Conservation (phyloP, 169 alveolate species). For the Babesia divergens region DNA sequence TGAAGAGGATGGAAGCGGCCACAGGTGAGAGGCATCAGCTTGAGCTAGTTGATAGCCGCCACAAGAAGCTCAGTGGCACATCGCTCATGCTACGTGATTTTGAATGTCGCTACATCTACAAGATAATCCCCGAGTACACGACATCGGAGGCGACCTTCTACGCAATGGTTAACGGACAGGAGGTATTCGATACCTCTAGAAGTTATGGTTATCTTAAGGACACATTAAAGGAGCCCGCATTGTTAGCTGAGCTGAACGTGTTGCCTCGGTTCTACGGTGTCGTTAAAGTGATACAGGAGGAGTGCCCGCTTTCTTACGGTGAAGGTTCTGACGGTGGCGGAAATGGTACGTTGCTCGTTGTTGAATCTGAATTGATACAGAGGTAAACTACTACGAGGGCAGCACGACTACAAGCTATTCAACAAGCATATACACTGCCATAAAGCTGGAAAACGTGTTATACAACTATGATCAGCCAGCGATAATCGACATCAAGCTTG, state of each 20-base stretch:
- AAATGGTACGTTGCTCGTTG: not conserved
- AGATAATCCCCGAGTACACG: conserved; percentile 45
- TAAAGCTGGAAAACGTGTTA: conserved; percentile 53
- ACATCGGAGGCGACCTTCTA: conserved; percentile 60
- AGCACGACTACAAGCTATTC: not conserved
- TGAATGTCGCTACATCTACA: conserved; percentile 35
- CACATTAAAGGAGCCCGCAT: not conserved
- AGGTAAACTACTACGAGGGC: not conserved
- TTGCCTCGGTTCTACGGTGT: conserved; percentile 47
- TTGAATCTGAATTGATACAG: not conserved
- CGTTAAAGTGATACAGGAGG: not conserved
- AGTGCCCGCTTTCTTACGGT: not conserved
- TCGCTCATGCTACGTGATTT: conserved; percentile 53
- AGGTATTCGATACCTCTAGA: not conserved
- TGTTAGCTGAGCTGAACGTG: not conserved
- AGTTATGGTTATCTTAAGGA: conserved; percentile 11
- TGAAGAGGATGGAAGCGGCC: too few relatives aligned
- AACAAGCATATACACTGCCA: not conserved
- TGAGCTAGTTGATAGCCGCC: conserved; percentile 27
- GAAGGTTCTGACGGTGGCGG: not conserved
- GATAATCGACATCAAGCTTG: conserved; percentile 59
- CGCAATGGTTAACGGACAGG: conserved; percentile 25
- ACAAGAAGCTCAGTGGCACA: conserved; percentile 65
- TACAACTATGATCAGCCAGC: conserved; percentile 45
- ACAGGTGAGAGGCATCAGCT: conserved; percentile 6